Base-by-base conservation (phyloP, 2,329 filamentous ascomycete genomes). In the Penicillium sp. region DNA sequence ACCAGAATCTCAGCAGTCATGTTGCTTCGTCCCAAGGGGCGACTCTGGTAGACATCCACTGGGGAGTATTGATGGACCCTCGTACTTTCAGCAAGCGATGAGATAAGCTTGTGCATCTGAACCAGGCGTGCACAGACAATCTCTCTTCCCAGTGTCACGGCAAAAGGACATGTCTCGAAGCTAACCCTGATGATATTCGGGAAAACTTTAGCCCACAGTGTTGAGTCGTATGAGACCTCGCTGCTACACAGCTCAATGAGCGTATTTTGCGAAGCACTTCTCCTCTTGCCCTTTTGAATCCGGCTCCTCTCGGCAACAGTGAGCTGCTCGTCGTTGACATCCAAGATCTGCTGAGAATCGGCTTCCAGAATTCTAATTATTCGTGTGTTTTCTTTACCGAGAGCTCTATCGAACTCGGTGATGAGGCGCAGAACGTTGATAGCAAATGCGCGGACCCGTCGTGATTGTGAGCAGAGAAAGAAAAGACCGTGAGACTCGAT, bases 181-280 rank as follows among this genome's bases (percentile, higher is more conserved):
- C 92, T 91, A 64, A 96, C 89, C 11, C 91, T 87, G 55, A 99
- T 90, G 31, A 99, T 82, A 68, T 97, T 98, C 3, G 95, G 96
- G 68, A 99, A 99, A 19, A 98, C 89, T 70, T 98, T 99, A 77
- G 95, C 96, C 95, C 95, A 99, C 13, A 99, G 78, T 0, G 93
- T 96, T 3, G 91, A 89, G 71, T 99, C 95, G 68, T 98, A 97
- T 0, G 92, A 91, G 26, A 95, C 87, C 65, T 98, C 95, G 75
- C 95, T 98, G 65, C 91, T 93, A 75, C 95, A 98, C 24, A 99
- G 84, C 71, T 98, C 93, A 33, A 98, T 90, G 19, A 99, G 79
- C 3, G 91, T 93, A 61, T 91, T 93, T 66, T 93, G 88, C 46
- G 88, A 87, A 65, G 91, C 91, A 69, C 87, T 90, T 70, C 89